phyloP scores from a whole-genome alignment of 441 rosid species.

The Syzygium syzygioides region DNA sequence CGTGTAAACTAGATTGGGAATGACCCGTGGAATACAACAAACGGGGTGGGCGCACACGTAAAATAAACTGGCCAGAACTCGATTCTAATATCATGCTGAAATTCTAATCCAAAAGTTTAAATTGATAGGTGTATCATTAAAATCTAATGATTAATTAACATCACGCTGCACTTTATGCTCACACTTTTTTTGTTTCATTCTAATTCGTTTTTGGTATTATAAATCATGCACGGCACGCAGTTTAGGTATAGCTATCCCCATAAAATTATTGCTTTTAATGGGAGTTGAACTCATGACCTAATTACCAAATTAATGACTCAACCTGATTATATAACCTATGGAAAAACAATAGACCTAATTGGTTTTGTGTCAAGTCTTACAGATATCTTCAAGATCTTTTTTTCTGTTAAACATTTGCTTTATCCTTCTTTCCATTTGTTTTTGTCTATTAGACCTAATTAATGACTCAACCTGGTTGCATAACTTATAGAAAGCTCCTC shows the following conservation, averaged over 20 bases:
- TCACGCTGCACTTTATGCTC: background rate
- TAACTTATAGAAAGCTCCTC: background rate
- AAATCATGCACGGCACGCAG: background rate
- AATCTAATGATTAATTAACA: background rate
- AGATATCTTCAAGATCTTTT: background rate
- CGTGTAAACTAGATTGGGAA: background rate
- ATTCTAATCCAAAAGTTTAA: background rate
- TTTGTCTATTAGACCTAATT: background rate
- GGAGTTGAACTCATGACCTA: background rate
- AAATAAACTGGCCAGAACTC: background rate
- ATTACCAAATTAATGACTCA: background rate
- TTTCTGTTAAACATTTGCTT: background rate
- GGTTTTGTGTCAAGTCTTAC: background rate
- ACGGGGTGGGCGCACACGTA: rapidly evolving
- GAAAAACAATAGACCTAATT: background rate
- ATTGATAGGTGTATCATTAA: background rate
- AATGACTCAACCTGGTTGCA: background rate
- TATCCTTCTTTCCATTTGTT: background rate
- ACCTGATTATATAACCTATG: background rate
- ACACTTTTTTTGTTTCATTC: background rate
- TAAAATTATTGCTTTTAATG: background rate
- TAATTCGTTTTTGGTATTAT: background rate
- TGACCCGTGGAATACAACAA: too few species aligned
- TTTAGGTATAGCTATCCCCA: background rate
- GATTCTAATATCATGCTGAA: background rate